phyloP scores from a whole-genome alignment of 2,329 filamentous ascomycete genomes.

The Xylaria sp. region DNA sequence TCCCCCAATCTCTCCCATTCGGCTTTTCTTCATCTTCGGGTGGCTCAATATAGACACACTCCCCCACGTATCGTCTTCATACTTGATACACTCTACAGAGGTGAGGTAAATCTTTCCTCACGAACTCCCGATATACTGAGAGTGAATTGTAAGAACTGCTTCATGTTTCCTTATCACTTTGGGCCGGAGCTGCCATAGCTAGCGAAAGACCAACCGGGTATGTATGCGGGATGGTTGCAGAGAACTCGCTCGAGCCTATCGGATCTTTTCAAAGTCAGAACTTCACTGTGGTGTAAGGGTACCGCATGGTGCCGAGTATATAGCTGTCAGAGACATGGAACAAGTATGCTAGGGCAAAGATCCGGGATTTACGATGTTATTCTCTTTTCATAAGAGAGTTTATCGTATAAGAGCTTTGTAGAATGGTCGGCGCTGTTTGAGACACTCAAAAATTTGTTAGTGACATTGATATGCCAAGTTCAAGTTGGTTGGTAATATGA shows the following conservation, averaged over 20 bases:
- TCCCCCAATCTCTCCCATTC: background rate
- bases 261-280: background rate
- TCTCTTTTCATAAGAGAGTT: background rate
- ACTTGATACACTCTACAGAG: background rate
- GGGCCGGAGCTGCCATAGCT: background rate
- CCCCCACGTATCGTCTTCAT: background rate
- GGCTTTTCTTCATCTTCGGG: background rate
- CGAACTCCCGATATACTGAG: background rate
- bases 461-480: background rate
- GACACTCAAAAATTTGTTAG: background rate
- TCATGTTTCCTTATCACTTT: background rate
- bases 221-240: background rate
- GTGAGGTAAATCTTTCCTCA: background rate
- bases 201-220: background rate
- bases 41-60: background rate
- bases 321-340: background rate
- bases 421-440: background rate
- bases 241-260: background rate
- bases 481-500: background rate
- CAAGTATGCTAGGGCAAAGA: background rate
- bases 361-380: background rate
- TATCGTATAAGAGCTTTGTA: background rate
- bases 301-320: background rate
- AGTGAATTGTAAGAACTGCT: background rate
- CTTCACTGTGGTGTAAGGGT: background rate